Evolutionary conservation across 2,329 filamentous ascomycete genomes (phyloP).

Genomic region (Apiospora malaysiana): DNA sequence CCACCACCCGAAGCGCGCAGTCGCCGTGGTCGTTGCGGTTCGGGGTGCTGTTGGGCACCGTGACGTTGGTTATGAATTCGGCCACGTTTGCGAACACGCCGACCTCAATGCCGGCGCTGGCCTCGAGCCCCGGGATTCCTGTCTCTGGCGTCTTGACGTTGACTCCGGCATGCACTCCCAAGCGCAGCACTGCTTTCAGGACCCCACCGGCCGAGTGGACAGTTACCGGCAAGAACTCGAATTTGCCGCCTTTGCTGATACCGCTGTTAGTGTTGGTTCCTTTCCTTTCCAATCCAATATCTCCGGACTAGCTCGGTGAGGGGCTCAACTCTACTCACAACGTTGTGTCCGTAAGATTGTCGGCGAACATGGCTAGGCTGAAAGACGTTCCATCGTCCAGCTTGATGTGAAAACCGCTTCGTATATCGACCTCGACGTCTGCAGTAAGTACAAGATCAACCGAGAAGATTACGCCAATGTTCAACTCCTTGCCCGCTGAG

Average conservation of each 20-base stretch:
- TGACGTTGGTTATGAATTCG: slow-evolving; percentile 59
- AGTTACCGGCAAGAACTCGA: slow-evolving; percentile 62
- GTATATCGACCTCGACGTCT: slow-evolving; percentile 54
- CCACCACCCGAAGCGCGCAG: slow-evolving; percentile 52
- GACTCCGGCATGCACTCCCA: slow-evolving; percentile 53
- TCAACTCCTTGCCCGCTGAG: slow-evolving; percentile 42
- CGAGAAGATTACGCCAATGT: slow-evolving; percentile 53
- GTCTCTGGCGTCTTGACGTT: slow-evolving; percentile 34
- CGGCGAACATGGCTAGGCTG: slow-evolving; percentile 55
- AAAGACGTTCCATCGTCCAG: slow-evolving; percentile 56
- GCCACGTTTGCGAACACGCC: slow-evolving; percentile 58
- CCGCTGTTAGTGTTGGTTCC: background rate
- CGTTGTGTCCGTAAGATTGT: slow-evolving; percentile 52
- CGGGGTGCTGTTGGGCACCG: slow-evolving; percentile 32
- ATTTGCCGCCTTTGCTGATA: slow-evolving; percentile 55
- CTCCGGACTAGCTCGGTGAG: too few species aligned
- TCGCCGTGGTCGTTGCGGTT: slow-evolving; percentile 35
- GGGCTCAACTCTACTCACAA: slow-evolving; percentile 48
- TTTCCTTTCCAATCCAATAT: background rate
- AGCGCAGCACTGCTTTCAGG: slow-evolving; percentile 53
- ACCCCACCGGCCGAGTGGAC: slow-evolving; percentile 49
- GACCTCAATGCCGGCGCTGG: slow-evolving; percentile 53
- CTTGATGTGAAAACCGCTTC: slow-evolving; percentile 60
- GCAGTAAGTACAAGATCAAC: slow-evolving; percentile 59
- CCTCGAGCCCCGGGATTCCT: slow-evolving; percentile 32